A percentile compares a stretch with the other conserved stretches of the same genome.
phyloP scores from a whole-genome alignment of 306 rosid species.

The Nissolia schottii region DNA sequence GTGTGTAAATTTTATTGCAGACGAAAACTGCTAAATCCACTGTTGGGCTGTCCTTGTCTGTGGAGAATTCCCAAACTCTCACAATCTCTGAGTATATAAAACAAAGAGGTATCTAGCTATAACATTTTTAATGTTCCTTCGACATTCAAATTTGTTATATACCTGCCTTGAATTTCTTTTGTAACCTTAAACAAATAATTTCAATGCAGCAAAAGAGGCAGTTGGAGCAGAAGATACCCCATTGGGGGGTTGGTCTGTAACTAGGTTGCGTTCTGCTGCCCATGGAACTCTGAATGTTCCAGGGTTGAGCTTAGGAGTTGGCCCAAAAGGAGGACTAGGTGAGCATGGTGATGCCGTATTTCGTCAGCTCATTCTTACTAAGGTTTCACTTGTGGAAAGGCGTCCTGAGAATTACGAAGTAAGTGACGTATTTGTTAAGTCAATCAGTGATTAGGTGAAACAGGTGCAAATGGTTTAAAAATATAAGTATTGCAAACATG shows the following conservation, averaged over 20 bases:
- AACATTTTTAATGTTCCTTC: constrained; percentile 12
- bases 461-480: not conserved
- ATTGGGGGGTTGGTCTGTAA: constrained; percentile 92
- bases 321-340: constrained; percentile 98
- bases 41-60: constrained; percentile 74
- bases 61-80: constrained; percentile 79
- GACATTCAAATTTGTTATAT: constrained; percentile 14
- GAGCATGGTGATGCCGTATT: constrained; percentile 96
- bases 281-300: constrained; percentile 92
- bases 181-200: constrained; percentile 15
- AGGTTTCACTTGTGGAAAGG: constrained; percentile 93
- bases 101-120: constrained; percentile 63
- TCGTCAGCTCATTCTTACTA: constrained; percentile 96
- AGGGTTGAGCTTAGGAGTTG: constrained; percentile 88
- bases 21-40: constrained; percentile 91
- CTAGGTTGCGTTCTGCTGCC: constrained; percentile 95
- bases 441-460: not conserved
- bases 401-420: constrained; percentile 99
- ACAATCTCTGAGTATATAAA: constrained; percentile 69
- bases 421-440: constrained; percentile 53
- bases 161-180: constrained; percentile 1
- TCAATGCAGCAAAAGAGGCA: constrained; percentile 80
- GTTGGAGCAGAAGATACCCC: constrained; percentile 99
- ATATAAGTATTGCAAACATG: not conserved
- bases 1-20: constrained; percentile 41